Conservation (phyloP, 2,329 filamentous ascomycete genomes). For the Monosporascus sp. region DNA sequence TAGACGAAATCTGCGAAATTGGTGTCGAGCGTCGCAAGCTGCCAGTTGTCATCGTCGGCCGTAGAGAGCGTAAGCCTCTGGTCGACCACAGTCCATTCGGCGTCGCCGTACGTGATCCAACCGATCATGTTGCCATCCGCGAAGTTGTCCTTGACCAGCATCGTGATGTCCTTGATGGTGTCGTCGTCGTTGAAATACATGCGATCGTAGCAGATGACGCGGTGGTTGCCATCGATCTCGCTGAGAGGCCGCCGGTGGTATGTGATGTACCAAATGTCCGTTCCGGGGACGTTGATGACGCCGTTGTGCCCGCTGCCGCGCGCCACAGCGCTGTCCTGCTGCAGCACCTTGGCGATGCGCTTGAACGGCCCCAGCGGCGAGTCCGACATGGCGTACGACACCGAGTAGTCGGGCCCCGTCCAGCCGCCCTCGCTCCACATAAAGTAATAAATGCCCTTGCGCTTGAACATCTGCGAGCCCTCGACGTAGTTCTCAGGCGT, state of each 20-base stretch:
- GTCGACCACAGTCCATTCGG: conserved; percentile 19
- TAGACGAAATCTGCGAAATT: conserved; percentile 30
- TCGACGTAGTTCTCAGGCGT: conserved; percentile 41
- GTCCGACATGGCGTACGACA: conserved; percentile 35
- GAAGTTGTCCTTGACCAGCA: conserved; percentile 40
- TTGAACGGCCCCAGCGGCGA: conserved; percentile 37
- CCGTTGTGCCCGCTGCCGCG: conserved; percentile 36
- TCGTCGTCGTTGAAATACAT: conserved; percentile 40
- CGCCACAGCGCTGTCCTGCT: conserved; percentile 28
- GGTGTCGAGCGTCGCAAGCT: conserved; percentile 28
- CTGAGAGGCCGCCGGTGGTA: conserved; percentile 41
- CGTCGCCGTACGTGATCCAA: conserved; percentile 26
- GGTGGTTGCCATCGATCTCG: conserved; percentile 39
- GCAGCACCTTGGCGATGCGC: conserved; percentile 31
- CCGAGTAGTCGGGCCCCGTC: conserved; percentile 39
- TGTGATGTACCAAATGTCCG: conserved; percentile 38
- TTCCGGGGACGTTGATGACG: conserved; percentile 31
- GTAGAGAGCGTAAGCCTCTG: conserved; percentile 18
- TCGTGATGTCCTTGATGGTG: conserved; percentile 35
- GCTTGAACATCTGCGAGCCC: conserved; percentile 38
- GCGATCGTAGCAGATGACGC: conserved; percentile 40
- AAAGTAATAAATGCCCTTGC: conserved; percentile 35
- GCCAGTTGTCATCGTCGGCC: conserved; percentile 6
- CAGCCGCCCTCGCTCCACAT: conserved; percentile 41
- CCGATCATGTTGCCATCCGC: conserved; percentile 31